Base-by-base conservation (phyloP, 805 yeast species). In the Hanseniaspora meyeri region DNA sequence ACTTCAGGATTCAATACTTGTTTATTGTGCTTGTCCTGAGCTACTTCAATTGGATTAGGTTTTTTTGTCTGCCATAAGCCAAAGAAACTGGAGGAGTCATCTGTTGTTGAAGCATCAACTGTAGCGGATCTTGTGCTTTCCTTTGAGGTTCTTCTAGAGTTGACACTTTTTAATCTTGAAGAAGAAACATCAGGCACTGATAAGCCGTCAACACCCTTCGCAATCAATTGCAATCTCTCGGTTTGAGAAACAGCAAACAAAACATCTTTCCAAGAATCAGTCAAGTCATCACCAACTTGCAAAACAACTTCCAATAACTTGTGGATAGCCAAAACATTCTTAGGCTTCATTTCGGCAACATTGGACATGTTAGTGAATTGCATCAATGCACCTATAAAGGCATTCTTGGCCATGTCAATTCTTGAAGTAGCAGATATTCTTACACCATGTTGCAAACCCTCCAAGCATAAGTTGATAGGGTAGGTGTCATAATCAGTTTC, bases 361-460 rank as follows among this genome's bases (percentile, higher is more conserved):
- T 87, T 88, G 66, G 82, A 81, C 59, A 91, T 72, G 62, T 86
- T 85, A 55, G 91, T 81, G 65, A 88, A 90, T 68, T 90, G 95
- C 37, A 88, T 83, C 62, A 93, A 75, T 0, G 96, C 95, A 57
- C 95, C 85, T 59, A 95, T 80, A 67, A 91, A 93, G 0, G 97
- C 87, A 12, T 85, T 81, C 65, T 93, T 80, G 0, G 97, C 95
- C 63, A 87, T 81, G 55, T 83, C 89, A 51, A 89, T 72, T 49
- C 83, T 91, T 67, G 88, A 90, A 66, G 84, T 77, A 59, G 96
- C 81, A 0, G 97, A 79, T 57, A 95, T 85, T 50, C 84, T 81
- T 52, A 89, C 82, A 1, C 96, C 82, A 38, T 88, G 71, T 63
- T 83, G 83, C 61, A 93, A 79, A 24, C 98, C 98, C 61, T 87